A percentile compares a stretch with the other conserved stretches of the same genome.
Evolutionary conservation across 2,329 filamentous ascomycete genomes (phyloP).

Genomic region (Pochonia chlamydosporia): DNA sequence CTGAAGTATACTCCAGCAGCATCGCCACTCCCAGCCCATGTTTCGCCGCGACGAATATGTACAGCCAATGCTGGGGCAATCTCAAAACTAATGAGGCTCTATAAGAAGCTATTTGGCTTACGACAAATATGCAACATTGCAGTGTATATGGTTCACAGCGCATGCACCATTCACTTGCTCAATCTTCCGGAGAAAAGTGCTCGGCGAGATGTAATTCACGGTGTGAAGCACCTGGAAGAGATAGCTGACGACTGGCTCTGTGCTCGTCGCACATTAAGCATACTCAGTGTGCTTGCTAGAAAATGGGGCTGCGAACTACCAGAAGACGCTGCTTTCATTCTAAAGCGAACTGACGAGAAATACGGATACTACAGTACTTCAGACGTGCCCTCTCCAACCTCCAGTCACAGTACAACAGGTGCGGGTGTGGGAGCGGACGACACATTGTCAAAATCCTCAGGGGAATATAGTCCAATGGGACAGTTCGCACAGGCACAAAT

Average conservation of each 20-base stretch:
- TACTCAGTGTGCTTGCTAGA: constrained; percentile 76
- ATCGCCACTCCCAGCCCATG: constrained; percentile 78
- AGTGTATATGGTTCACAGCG: constrained; percentile 91
- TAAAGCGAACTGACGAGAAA: constrained; percentile 73
- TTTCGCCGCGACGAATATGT: constrained; percentile 86
- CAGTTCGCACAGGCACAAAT: constrained; percentile 24
- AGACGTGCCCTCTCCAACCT: constrained; percentile 51
- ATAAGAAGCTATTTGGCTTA: constrained; percentile 86
- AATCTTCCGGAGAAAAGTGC: constrained; percentile 92
- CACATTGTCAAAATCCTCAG: constrained; percentile 15
- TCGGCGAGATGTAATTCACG: constrained; percentile 81
- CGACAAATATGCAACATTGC: constrained; percentile 95
- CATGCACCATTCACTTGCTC: constrained; percentile 89
- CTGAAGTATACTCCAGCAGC: constrained; percentile 78
- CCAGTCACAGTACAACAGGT: constrained; percentile 25
- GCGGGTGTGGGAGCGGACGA: constrained; percentile 23
- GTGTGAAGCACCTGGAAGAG: constrained; percentile 86
- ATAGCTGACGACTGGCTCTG: constrained; percentile 94
- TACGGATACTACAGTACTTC: constrained; percentile 66
- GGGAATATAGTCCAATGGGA: constrained; percentile 29
- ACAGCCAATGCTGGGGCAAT: constrained; percentile 84
- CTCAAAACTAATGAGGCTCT: constrained; percentile 88
- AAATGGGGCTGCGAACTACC: constrained; percentile 88
- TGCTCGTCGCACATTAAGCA: constrained; percentile 76
- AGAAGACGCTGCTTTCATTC: constrained; percentile 69